phyloP scores from a whole-genome alignment of 31 red algal species.

The Endocladia muricata region DNA sequence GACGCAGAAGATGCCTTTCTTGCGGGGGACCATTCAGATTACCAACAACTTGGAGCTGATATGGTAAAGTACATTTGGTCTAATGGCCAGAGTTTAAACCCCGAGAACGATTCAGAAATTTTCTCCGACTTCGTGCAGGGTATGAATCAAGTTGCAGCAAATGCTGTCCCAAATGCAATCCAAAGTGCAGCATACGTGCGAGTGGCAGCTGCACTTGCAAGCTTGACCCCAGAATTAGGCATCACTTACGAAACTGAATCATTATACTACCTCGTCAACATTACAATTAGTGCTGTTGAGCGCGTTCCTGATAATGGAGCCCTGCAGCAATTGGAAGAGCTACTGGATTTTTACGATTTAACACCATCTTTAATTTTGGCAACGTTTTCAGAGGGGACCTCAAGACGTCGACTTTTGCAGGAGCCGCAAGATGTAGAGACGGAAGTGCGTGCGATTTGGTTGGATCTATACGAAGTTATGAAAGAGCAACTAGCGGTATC shows the following conservation, averaged over 20 bases:
- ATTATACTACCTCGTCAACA: constrained; percentile 58
- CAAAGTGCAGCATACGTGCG: constrained; percentile 60
- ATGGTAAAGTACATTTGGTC: constrained; percentile 58
- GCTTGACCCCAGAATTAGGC: constrained; percentile 39
- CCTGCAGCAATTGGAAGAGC: constrained; percentile 37
- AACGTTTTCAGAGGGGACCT: constrained; percentile 37
- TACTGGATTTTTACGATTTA: constrained; percentile 53
- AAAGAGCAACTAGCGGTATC: constrained; percentile 35
- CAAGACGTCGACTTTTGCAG: constrained; percentile 17
- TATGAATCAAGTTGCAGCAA: constrained; percentile 51
- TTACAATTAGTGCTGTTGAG: constrained; percentile 50
- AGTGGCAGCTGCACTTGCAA: constrained; percentile 49
- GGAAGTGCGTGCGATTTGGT: constrained; percentile 30
- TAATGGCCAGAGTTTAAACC: background rate
- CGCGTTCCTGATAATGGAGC: constrained; percentile 50
- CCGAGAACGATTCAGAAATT: constrained; percentile 27
- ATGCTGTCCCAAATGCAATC: constrained; percentile 59
- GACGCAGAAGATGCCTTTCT: constrained; percentile 39
- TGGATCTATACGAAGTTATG: constrained; percentile 66
- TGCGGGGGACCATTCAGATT: constrained; percentile 58
- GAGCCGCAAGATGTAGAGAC: background rate
- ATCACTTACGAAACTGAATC: constrained; percentile 42
- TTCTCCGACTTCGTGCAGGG: constrained; percentile 56
- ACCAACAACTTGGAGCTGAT: constrained; percentile 50
- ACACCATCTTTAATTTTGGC: constrained; percentile 50